These are phyloP conservation scores for Fusarium xylarioides DNA, from an alignment of 2,329 filamentous ascomycete genomes.

Conservation along the genomic window DNA sequence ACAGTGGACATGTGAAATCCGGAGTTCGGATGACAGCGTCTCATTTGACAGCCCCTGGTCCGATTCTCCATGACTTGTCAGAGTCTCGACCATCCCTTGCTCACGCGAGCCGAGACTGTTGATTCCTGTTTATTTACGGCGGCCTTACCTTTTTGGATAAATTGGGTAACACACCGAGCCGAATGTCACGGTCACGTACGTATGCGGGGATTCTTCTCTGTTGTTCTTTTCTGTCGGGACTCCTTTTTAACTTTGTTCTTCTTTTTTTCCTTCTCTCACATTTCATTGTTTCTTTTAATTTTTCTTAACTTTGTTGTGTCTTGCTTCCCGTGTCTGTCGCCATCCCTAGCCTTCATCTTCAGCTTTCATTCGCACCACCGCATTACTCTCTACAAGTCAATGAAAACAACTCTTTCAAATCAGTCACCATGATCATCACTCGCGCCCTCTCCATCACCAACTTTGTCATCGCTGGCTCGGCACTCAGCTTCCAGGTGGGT, in stretches of 20 bases:
- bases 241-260: conserved; percentile 5
- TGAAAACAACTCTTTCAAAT: neutral
- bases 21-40: conserved; percentile 8
- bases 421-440: conserved; percentile 38
- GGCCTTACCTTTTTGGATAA: conserved; percentile 31
- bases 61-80: conserved; percentile 23
- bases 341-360: neutral
- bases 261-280: neutral
- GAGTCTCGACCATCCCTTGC: conserved; percentile 23
- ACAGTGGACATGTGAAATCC: conserved; percentile 32
- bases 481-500: conserved; percentile 73
- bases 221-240: neutral
- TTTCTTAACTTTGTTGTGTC: conserved; percentile 9
- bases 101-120: conserved; percentile 7
- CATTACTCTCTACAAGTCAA: neutral
- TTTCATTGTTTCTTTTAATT: conserved; percentile 3
- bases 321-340: neutral
- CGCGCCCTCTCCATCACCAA: conserved; percentile 50
- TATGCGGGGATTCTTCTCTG: conserved; percentile 23
- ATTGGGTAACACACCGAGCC: conserved; percentile 28
- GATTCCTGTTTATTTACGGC: conserved; percentile 34
- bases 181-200: conserved; percentile 21
- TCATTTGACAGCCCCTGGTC: conserved; percentile 24
- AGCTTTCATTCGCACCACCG: neutral
- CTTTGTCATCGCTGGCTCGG: conserved; percentile 71